These are phyloP conservation scores for Cymbopogon flexuosus DNA, from an alignment of 202 grass and related monocot species.

Conservation along the genomic window DNA sequence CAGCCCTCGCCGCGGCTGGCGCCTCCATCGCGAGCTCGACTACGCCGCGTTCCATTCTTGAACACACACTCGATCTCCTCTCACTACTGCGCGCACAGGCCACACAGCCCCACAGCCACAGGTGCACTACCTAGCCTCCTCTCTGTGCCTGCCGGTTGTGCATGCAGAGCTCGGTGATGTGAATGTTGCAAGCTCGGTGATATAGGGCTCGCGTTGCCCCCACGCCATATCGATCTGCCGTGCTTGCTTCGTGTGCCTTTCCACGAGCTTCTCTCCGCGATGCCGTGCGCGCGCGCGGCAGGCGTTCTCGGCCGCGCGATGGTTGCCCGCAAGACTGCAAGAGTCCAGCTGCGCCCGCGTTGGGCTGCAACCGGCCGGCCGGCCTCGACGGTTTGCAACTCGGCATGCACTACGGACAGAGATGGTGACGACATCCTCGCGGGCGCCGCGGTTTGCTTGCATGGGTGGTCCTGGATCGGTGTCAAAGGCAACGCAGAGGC, in stretches of 20 bases:
- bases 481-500: too few relatives aligned
- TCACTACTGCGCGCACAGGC: neutral
- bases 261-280: neutral
- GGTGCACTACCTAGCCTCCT: too few relatives aligned
- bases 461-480: too few relatives aligned
- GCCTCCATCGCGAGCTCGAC: neutral
- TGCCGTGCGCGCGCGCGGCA: neutral
- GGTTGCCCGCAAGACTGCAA: neutral
- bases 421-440: neutral
- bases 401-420: neutral
- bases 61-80: neutral
- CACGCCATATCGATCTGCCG: neutral
- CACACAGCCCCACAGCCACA: too few relatives aligned
- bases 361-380: neutral
- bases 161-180: too few relatives aligned
- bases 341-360: neutral
- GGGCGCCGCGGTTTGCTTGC: too few relatives aligned
- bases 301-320: neutral
- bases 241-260: neutral
- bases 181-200: too few relatives aligned
- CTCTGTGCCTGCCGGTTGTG: too few relatives aligned
- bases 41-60: neutral
- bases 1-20: neutral
- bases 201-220: neutral
- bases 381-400: neutral